These are phyloP conservation scores for Aphanoascus verrucosus DNA, from an alignment of 2,329 filamentous ascomycete species.

Conservation along the genomic window DNA sequence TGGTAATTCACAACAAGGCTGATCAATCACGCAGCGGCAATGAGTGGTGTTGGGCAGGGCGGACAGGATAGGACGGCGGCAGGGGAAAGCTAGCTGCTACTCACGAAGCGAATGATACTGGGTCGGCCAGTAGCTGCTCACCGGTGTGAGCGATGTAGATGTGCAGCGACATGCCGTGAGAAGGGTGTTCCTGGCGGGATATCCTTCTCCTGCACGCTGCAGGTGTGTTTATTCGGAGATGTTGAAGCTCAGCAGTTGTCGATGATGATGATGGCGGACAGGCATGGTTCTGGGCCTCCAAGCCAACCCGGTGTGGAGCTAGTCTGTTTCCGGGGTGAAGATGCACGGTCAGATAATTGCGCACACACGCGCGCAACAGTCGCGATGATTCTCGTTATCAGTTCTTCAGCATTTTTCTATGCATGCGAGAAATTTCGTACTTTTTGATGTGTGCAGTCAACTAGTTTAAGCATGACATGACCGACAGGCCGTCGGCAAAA, in stretches of 20 bases:
- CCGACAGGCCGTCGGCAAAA: not conserved
- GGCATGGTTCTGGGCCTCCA: conserved; percentile 6
- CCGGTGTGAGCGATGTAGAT: conserved; percentile 90
- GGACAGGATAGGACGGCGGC: not conserved
- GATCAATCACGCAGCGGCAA: conserved; percentile 10
- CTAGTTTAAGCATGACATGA: not conserved
- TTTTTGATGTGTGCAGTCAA: not conserved
- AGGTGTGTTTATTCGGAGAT: conserved; percentile 10
- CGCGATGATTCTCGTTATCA: too few relatives aligned
- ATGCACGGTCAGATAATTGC: too few relatives aligned
- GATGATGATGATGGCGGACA: not conserved
- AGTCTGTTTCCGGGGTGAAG: conserved; percentile 5
- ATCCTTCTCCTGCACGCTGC: conserved; percentile 12
- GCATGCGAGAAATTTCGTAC: too few relatives aligned
- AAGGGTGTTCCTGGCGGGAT: not conserved
- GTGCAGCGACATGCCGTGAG: conserved; percentile 63
- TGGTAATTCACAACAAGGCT: conserved; percentile 17
- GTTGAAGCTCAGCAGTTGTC: not conserved
- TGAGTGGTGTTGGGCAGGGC: conserved; percentile 7
- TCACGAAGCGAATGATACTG: conserved; percentile 62
- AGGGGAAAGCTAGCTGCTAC: conserved; percentile 24
- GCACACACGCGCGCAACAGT: too few relatives aligned
- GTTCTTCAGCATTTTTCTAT: too few relatives aligned
- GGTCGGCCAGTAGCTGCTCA: conserved; percentile 70
- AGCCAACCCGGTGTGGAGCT: conserved; percentile 1